Percentiles rank a stretch among this genome's conserved stretches.
Evolutionary conservation across 2,329 filamentous ascomycete species (phyloP).

Genomic region (Lachnum nothofagi): DNA sequence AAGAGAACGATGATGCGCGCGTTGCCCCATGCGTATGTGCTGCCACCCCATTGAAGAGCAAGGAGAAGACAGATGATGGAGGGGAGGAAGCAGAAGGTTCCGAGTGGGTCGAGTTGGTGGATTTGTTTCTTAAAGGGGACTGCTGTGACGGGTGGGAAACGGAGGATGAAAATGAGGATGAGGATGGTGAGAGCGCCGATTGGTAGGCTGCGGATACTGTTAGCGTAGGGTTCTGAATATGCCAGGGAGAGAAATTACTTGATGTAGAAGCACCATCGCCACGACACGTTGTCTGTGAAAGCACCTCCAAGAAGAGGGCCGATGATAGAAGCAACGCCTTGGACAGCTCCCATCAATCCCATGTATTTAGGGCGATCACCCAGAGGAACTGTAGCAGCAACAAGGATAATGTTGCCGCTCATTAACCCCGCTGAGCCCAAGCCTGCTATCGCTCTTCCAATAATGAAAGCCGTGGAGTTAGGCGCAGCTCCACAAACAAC

Average conservation of each 20-base stretch:
- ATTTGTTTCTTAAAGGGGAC: constrained; percentile 22
- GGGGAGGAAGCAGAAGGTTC: constrained; percentile 34
- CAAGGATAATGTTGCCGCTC: constrained; percentile 24
- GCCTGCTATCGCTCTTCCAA: constrained; percentile 39
- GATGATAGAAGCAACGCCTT: constrained; percentile 29
- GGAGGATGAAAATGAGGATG: constrained; percentile 37
- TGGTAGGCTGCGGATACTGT: constrained; percentile 6
- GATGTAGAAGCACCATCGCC: constrained; percentile 31
- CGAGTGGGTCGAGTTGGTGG: constrained; percentile 34
- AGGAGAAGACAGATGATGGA: constrained; percentile 36
- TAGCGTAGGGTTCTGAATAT: neutral
- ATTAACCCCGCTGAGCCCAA: constrained; percentile 15
- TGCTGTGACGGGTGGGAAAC: constrained; percentile 36
- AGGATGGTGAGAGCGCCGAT: constrained; percentile 35
- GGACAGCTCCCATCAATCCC: constrained; percentile 26
- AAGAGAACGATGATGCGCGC: constrained; percentile 34
- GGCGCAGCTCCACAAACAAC: constrained; percentile 26
- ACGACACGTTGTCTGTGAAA: constrained; percentile 25
- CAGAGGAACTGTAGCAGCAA: constrained; percentile 5
- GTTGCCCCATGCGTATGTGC: constrained; percentile 35
- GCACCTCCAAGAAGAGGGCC: constrained; percentile 32
- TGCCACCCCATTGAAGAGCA: constrained; percentile 39
- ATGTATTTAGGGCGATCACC: neutral
- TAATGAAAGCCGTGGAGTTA: constrained; percentile 38
- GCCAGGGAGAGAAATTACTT: constrained; percentile 8